phyloP scores from a whole-genome alignment of 2,329 filamentous ascomycete genomes.

The Colletotrichum sp. region DNA sequence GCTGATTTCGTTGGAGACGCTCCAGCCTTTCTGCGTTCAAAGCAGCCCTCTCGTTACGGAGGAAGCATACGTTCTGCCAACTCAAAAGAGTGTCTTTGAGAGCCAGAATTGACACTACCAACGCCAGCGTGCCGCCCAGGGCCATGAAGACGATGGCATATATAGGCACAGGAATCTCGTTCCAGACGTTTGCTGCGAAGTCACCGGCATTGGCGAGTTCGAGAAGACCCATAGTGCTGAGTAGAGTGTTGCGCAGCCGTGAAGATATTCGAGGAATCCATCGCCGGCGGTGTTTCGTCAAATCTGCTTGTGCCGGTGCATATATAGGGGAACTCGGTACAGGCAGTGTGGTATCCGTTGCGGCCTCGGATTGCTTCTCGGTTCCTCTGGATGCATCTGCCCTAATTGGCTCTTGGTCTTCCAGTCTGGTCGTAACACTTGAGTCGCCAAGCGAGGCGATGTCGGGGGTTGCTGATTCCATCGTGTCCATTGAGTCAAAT shows the following conservation, averaged over 20 bases:
- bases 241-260: not conserved
- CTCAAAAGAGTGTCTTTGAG: slow-evolving; percentile 47
- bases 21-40: slow-evolving; percentile 28
- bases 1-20: slow-evolving; percentile 2
- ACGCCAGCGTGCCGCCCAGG: slow-evolving; percentile 52
- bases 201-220: slow-evolving; percentile 62
- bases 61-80: slow-evolving; percentile 49
- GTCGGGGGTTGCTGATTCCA: not conserved
- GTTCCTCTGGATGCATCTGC: not conserved
- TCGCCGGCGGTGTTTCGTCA: not conserved
- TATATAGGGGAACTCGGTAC: not conserved
- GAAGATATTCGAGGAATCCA: not conserved
- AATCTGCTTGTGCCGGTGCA: not conserved
- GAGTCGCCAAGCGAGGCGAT: not conserved
- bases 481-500: not conserved
- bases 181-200: slow-evolving; percentile 65
- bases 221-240: slow-evolving; percentile 47
- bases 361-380: not conserved
- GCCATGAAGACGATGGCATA: slow-evolving; percentile 58
- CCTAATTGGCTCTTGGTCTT: not conserved
- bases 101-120: slow-evolving; percentile 50
- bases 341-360: not conserved
- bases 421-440: not conserved
- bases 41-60: slow-evolving; percentile 44
- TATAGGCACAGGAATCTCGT: slow-evolving; percentile 51